Evolutionary conservation across 192 early-diverging fungal species (phyloP).

Genomic region (Backusella circina): DNA sequence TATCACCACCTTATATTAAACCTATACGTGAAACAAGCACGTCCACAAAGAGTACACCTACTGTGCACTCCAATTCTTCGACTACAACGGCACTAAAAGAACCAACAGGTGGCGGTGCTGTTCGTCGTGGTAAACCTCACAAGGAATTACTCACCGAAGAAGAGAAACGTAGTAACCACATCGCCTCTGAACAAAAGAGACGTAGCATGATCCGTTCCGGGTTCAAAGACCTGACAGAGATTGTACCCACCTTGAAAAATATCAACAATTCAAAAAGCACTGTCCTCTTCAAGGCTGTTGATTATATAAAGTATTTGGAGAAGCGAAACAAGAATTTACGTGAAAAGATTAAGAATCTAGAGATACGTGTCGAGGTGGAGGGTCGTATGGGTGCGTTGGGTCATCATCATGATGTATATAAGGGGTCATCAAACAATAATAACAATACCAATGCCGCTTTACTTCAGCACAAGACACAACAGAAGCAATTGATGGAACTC

Average conservation of each 20-base stretch:
- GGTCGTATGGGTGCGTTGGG: constrained; percentile 10
- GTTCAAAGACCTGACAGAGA: constrained; percentile 86
- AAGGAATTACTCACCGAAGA: constrained; percentile 73
- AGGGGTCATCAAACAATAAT: background rate
- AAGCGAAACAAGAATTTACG: constrained; percentile 43
- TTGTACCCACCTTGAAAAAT: constrained; percentile 68
- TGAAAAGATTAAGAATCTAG: constrained; percentile 24
- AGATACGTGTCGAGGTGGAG: constrained; percentile 28
- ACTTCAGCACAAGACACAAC: constrained; percentile 12
- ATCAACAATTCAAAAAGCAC: constrained; percentile 66
- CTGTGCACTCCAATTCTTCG: background rate
- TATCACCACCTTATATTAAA: constrained; percentile 10
- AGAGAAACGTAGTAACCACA: constrained; percentile 74
- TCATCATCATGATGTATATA: background rate
- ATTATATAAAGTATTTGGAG: constrained; percentile 63
- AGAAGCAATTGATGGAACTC: constrained; percentile 4
- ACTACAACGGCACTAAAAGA: background rate
- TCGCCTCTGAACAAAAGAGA: constrained; percentile 73
- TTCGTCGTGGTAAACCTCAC: constrained; percentile 35
- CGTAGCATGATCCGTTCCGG: constrained; percentile 75
- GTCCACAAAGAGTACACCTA: background rate
- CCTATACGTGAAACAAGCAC: background rate
- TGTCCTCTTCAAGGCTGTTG: constrained; percentile 70
- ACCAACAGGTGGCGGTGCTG: background rate
- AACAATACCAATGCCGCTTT: background rate